Percentiles rank a stretch among this genome's conserved stretches.
Conservation (phyloP, 139 green algal species). For the Coelastrella sp. region DNA sequence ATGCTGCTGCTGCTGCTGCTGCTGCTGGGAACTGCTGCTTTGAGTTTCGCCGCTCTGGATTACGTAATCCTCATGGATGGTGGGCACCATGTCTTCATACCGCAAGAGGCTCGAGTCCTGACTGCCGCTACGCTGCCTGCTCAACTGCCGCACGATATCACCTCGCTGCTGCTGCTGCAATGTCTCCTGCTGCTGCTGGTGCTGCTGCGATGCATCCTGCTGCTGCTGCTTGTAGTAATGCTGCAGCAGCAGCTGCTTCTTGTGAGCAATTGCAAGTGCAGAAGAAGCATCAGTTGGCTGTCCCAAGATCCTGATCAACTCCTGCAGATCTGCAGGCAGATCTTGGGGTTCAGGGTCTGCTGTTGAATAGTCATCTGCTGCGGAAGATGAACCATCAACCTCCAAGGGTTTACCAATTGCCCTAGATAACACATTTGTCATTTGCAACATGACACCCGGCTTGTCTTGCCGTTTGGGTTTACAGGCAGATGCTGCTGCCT, state of each 20-base stretch:
- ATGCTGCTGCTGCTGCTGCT: conserved; percentile 28
- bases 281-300: conserved; percentile 20
- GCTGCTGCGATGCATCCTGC: neutral
- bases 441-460: conserved; percentile 7
- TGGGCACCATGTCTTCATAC: conserved; percentile 27
- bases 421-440: conserved; percentile 15
- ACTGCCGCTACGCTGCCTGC: neutral
- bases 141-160: neutral
- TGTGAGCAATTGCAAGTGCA: conserved; percentile 39
- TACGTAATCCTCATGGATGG: neutral
- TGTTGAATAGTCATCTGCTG: neutral
- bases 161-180: neutral
- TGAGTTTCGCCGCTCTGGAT: neutral
- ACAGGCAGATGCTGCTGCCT: neutral
- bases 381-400: conserved; percentile 1
- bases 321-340: conserved; percentile 30
- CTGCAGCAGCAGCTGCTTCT: conserved; percentile 40
- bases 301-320: conserved; percentile 38
- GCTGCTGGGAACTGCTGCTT: neutral
- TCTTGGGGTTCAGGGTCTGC: conserved; percentile 17
- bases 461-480: neutral
- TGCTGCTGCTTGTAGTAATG: conserved; percentile 30
- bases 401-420: neutral
- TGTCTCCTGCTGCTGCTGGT: neutral
- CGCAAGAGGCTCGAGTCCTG: neutral